These are phyloP conservation scores for Kurtzmaniella quercitrusa DNA, from an alignment of 1,139 yeast species.

Conservation along the genomic window DNA sequence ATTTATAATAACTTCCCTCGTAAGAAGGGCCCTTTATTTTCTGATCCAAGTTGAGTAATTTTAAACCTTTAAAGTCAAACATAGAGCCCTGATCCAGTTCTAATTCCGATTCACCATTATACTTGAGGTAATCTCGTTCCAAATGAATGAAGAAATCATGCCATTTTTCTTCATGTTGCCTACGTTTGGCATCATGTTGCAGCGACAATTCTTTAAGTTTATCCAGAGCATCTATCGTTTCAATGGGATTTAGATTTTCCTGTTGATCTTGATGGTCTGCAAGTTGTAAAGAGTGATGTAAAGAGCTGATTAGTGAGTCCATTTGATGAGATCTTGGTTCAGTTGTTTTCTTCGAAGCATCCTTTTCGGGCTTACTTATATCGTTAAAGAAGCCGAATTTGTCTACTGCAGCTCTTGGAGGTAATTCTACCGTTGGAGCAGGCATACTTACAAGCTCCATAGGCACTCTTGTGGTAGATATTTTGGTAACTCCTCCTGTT, in stretches of 20 bases:
- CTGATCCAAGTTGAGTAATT: constrained; percentile 18
- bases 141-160: constrained; percentile 26
- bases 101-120: constrained; percentile 11
- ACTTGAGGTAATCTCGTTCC: constrained; percentile 23
- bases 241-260: background rate
- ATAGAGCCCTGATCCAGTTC: constrained; percentile 17
- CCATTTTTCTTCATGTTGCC: constrained; percentile 30
- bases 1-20: constrained; percentile 11
- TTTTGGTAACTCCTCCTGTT: background rate
- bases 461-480: constrained; percentile 22
- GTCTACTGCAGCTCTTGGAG: constrained; percentile 36
- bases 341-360: constrained; percentile 9
- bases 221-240: constrained; percentile 14
- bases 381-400: constrained; percentile 47
- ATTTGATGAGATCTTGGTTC: background rate
- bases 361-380: constrained; percentile 5
- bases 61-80: constrained; percentile 36
- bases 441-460: constrained; percentile 44
- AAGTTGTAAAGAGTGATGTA: background rate
- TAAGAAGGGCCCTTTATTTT: constrained; percentile 1
- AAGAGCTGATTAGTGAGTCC: background rate
- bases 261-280: background rate
- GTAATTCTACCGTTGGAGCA: constrained; percentile 14
- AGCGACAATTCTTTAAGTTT: constrained; percentile 29
- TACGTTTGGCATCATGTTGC: constrained; percentile 29